A percentile compares a stretch with the other conserved stretches of the same genome.
phyloP scores from a whole-genome alignment of 2,329 filamentous ascomycete genomes.

The Diaporthe citriasiana region DNA sequence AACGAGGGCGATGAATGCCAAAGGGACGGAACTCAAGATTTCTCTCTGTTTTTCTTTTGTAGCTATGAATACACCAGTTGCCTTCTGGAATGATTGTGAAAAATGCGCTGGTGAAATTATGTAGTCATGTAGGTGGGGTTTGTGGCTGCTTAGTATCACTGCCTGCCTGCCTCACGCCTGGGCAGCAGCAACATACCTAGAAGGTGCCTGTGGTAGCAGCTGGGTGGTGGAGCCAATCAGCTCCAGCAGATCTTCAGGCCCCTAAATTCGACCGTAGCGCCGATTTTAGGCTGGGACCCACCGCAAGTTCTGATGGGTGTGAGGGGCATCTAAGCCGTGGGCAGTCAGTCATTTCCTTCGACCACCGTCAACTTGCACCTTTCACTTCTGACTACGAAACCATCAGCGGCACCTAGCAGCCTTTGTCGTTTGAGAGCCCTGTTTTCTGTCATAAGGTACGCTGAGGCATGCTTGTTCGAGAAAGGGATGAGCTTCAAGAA shows the following conservation, averaged over 20 bases:
- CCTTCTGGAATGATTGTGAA: constrained; percentile 8
- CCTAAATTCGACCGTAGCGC: constrained; percentile 29
- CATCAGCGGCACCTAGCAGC: constrained; percentile 28
- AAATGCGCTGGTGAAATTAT: background rate
- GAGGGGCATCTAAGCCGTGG: constrained; percentile 39
- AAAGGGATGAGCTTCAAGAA: constrained; percentile 1
- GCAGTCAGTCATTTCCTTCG: constrained; percentile 31
- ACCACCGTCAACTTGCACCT: constrained; percentile 8
- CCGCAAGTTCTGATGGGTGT: constrained; percentile 42
- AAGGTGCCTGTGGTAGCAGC: constrained; percentile 1
- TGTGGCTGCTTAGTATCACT: constrained; percentile 1
- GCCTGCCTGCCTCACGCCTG: background rate
- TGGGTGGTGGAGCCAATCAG: constrained; percentile 25
- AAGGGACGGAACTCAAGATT: constrained; percentile 15
- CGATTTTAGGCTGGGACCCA: constrained; percentile 36
- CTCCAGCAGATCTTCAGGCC: constrained; percentile 31
- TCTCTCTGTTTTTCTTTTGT: constrained; percentile 16
- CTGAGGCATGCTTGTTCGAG: background rate
- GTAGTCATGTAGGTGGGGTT: background rate
- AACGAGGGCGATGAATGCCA: constrained; percentile 2
- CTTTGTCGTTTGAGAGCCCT: constrained; percentile 3
- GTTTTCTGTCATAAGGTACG: constrained; percentile 34
- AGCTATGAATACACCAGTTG: constrained; percentile 40
- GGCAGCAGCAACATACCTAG: background rate
- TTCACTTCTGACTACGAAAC: constrained; percentile 29